These are phyloP conservation scores for Serendipita sp. DNA, from an alignment of 1,284 basidiomycete species.

Conservation along the genomic window DNA sequence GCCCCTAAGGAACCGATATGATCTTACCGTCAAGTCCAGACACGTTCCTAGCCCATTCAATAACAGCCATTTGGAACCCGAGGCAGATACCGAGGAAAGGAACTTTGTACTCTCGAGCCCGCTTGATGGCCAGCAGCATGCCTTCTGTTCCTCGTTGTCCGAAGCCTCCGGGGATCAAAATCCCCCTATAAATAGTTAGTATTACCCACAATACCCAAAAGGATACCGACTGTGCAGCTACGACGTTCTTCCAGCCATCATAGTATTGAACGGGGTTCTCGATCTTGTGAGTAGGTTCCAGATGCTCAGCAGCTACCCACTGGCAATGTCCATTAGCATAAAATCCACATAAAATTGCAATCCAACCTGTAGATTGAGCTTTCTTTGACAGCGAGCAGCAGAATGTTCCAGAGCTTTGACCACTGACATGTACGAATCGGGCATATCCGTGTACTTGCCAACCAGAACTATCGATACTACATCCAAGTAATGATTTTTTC, in stretches of 20 bases:
- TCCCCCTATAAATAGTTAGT: conserved; percentile 42
- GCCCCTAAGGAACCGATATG: background rate
- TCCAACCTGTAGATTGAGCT: conserved; percentile 63
- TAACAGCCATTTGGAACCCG: conserved; percentile 93
- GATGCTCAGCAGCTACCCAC: conserved; percentile 79
- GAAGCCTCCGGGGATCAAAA: conserved; percentile 93
- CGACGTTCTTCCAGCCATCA: conserved; percentile 88
- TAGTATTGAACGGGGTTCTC: conserved; percentile 82
- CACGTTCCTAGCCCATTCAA: conserved; percentile 88
- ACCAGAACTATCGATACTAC: conserved; percentile 84
- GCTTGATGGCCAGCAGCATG: conserved; percentile 94
- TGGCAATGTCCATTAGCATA: conserved; percentile 21
- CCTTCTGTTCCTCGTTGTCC: conserved; percentile 89
- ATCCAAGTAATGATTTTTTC: conserved; percentile 87
- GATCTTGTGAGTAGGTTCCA: conserved; percentile 70
- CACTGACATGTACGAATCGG: conserved; percentile 98
- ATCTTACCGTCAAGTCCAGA: conserved; percentile 25
- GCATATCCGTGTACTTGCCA: conserved; percentile 94
- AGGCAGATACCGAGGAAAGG: conserved; percentile 96
- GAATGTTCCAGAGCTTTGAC: conserved; percentile 96
- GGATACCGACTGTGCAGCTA: conserved; percentile 62
- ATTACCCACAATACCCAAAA: background rate
- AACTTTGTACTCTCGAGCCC: conserved; percentile 87
- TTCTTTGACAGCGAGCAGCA: conserved; percentile 79
- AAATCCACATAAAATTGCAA: background rate